Evolutionary conservation across 768 basidiomycete genomes (phyloP), one percentile per base, ranked within the genome.

Genomic region (Phlebiopsis flavidoalba): DNA sequence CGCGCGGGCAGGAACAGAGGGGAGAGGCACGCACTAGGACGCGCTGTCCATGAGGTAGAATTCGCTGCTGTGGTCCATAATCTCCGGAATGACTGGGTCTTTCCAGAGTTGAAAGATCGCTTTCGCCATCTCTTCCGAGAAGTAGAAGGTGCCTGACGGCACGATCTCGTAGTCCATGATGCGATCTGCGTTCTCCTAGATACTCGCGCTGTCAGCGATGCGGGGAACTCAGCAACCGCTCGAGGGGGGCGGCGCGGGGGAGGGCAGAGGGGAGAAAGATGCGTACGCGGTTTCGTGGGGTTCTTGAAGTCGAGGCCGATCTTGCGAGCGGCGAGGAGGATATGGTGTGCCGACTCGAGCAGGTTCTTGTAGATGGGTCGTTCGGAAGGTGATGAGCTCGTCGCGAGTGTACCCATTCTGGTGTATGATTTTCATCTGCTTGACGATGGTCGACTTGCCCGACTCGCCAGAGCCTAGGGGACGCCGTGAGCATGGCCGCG

Each of bases 401-500:
- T 88, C 82, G 8, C 75, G 73, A 2, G 87, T 83, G 75, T 94
- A 98, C 12, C 95, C 95, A 63, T 88, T 86, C 72, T 96, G 91
- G 72, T 98, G 91, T 53, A 98, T 95, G 60, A 98, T 95, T 80
- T 96, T 97, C 95, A 98, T 97, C 74, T 98, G 95, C 72, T 98
- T 98, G 37, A 97, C 94, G 64, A 98, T 93, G 0, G 95, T 98
- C 4, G 86, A 88, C 76, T 98, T 98, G 6, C 95, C 96, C 0
- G 90, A 92, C 77, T 96, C 94, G 67, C 95, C 93, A 14, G 94
- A 95, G 58, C 95, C 95, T 95, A 66, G 19, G 8, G 31, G 22
- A 15, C 36, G 36, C 36, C 11, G 21, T 58, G 15, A 53, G 52
- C 33, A 53, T 17, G 17, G 40, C 12, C 40, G 40, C 12, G 40